Evolutionary conservation across 2,329 filamentous ascomycete species (phyloP).

Genomic region (Aspergillus hiratsukae): DNA sequence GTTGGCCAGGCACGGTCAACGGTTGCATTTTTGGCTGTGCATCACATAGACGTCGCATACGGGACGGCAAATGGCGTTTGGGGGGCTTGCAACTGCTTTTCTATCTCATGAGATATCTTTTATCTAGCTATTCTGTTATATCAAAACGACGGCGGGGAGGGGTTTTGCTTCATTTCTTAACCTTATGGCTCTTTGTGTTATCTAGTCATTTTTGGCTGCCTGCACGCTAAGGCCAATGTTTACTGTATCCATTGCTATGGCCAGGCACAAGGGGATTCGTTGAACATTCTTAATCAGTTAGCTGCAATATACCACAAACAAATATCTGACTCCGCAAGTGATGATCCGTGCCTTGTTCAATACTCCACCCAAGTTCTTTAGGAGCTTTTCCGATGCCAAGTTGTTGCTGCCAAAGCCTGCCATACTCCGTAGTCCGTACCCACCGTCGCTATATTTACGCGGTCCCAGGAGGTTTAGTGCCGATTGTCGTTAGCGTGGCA

Average conservation of each 20-base stretch:
- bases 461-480: neutral
- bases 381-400: neutral
- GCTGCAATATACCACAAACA: neutral
- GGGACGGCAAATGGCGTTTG: conserved; percentile 16
- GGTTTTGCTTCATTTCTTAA: neutral
- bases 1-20: neutral
- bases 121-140: conserved; percentile 1
- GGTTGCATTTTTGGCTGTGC: conserved; percentile 17
- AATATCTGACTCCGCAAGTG: too few species aligned
- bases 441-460: neutral
- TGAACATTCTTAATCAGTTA: neutral
- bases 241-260: neutral
- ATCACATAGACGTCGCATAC: conserved; percentile 21
- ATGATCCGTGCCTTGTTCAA: too few species aligned
- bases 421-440: too few species aligned
- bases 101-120: neutral
- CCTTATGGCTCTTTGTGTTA: neutral
- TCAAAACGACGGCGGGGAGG: neutral
- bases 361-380: neutral
- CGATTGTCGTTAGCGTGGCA: neutral
- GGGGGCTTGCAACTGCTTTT: conserved; percentile 7
- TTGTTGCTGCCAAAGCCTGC: too few species aligned
- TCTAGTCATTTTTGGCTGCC: neutral
- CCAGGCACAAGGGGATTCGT: neutral
- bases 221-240: neutral